phyloP scores from a whole-genome alignment of 2,329 filamentous ascomycete species.

The Huntiella decipiens region DNA sequence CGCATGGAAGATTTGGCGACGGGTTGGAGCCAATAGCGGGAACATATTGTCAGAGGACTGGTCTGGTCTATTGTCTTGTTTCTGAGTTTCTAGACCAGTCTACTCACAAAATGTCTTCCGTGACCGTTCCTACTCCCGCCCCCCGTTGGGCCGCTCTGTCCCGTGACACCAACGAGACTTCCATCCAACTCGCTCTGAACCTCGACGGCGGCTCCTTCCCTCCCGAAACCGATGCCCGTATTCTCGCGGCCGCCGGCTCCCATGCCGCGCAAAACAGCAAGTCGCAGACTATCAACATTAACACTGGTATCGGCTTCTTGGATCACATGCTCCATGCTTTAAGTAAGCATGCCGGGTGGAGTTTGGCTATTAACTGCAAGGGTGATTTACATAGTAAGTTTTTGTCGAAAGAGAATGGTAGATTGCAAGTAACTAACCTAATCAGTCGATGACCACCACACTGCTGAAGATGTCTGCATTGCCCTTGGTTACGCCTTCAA shows the following conservation, averaged over 20 bases:
- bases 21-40: too few relatives aligned
- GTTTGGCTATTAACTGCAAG: slow-evolving; percentile 59
- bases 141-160: slow-evolving; percentile 57
- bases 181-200: slow-evolving; percentile 81
- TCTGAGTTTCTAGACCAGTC: too few relatives aligned
- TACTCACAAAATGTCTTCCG: not conserved
- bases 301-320: slow-evolving; percentile 91
- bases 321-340: slow-evolving; percentile 98
- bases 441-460: slow-evolving; percentile 93
- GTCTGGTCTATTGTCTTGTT: too few relatives aligned
- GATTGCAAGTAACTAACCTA: not conserved
- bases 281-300: slow-evolving; percentile 68
- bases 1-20: not conserved
- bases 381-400: slow-evolving; percentile 77
- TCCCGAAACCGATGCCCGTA: slow-evolving; percentile 38
- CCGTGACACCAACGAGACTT: slow-evolving; percentile 94
- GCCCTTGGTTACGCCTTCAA: slow-evolving; percentile 77
- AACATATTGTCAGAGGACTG: too few relatives aligned
- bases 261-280: slow-evolving; percentile 75
- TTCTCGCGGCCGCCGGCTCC: slow-evolving; percentile 30
- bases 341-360: slow-evolving; percentile 92
- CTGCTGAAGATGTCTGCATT: slow-evolving; percentile 85
- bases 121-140: slow-evolving; percentile 6
- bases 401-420: not conserved
- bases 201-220: slow-evolving; percentile 75